Conservation (phyloP, 306 rosid species). For the Cicer chorassanicum region DNA sequence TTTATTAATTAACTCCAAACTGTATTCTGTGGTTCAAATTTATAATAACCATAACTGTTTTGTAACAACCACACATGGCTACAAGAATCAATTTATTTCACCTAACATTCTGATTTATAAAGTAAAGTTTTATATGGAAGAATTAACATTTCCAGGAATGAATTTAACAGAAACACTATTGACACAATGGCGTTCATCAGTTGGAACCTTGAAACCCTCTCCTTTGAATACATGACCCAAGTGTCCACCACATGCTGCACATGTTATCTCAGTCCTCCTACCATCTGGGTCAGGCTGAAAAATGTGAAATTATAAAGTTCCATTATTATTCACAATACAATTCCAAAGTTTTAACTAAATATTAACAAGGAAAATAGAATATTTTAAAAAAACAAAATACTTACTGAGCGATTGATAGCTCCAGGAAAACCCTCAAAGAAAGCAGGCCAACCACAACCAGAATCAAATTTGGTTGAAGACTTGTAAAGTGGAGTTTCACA, state of each 20-base stretch:
- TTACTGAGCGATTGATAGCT: conserved; percentile 68
- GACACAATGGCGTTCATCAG: conserved; percentile 88
- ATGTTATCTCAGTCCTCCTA: conserved; percentile 86
- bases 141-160: conserved; percentile 49
- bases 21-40: too few relatives aligned
- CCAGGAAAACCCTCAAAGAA: conserved; percentile 90
- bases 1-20: conserved; percentile 34
- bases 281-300: conserved; percentile 89
- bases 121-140: conserved; percentile 44
- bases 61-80: neutral
- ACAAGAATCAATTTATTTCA: neutral
- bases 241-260: conserved; percentile 86
- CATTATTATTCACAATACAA: neutral
- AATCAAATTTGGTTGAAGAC: conserved; percentile 77
- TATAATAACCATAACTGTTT: too few relatives aligned
- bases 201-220: conserved; percentile 79
- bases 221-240: conserved; percentile 89
- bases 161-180: conserved; percentile 84
- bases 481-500: conserved; percentile 84
- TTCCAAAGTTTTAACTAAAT: neutral
- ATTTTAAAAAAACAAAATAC: neutral
- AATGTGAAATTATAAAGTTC: neutral
- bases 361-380: neutral
- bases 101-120: neutral
- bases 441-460: conserved; percentile 99